Base-by-base conservation (phyloP, 345 rosid species). In the Geranium rotundifolium region DNA sequence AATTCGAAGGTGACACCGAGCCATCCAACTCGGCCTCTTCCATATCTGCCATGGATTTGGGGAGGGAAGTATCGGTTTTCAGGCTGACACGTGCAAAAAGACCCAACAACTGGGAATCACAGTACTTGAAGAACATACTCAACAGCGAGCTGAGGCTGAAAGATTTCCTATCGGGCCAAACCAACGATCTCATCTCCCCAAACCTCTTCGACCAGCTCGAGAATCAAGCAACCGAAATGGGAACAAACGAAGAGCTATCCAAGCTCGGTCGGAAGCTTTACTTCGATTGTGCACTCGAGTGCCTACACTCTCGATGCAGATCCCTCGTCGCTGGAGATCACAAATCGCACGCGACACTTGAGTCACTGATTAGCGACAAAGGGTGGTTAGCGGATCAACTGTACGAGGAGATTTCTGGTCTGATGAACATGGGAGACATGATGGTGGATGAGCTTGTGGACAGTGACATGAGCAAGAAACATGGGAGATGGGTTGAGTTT, bases 401-500 rank as follows among this genome's bases (percentile, higher is more conserved):
- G 72, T 74, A 72, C 49, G 80, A 71, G 74, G 88, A 81, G 71
- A 78, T 89, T 3, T 64, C 31, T 0, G 73, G 77, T 19, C 78
- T 83, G 87, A 79, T 77, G 62, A 69, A 70, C 70, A 81, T 75
- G 79, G 82, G 85, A 57, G 93, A 82, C 50, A 39, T 75, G 76
- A 79, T 80, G 88, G 86, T 89, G 69, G 97, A 92, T 65, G 95
- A 87, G 54, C 88, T 92, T 65, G 88, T 87, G 29, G 88, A 85
- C 59, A 84, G 63, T 65, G 91, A 92, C 67, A 89, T 89, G 98
- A 83, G 80, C 78, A 71, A 71, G 18, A 49, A 15, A 29, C 30
- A 71, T 58, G 98, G 95, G 59, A 87, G 62, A 58, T 92, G 98
- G 96, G 65, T 80, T 65, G 89, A 85, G 52, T 89, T 87, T 63